Percentiles rank a stretch among this genome's conserved stretches.
Conservation (phyloP, 2,329 filamentous ascomycete species). For the Aspergillus sp. region DNA sequence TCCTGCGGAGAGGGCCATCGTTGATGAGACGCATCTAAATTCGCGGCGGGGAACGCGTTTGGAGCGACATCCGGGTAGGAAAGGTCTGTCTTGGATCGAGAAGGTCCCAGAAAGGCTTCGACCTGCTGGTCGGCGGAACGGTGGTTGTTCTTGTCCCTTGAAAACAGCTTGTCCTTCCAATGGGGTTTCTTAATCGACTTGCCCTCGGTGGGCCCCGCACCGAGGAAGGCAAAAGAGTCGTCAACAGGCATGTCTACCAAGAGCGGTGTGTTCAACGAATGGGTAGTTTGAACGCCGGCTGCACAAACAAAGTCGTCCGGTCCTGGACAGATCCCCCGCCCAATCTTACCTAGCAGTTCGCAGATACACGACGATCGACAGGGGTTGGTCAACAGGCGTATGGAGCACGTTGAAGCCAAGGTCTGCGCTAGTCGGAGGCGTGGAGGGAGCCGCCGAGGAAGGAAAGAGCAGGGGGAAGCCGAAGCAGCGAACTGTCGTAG, state of each 20-base stretch:
- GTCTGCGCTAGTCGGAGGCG: background rate
- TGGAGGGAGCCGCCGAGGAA: background rate
- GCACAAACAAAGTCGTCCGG: conserved; percentile 9
- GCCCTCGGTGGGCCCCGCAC: conserved; percentile 16
- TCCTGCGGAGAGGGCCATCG: conserved; percentile 25
- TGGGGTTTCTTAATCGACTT: conserved; percentile 25
- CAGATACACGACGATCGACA: conserved; percentile 13
- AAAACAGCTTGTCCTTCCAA: conserved; percentile 45
- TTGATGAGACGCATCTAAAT: conserved; percentile 26
- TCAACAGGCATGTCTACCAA: conserved; percentile 26
- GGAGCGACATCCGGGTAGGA: conserved; percentile 17
- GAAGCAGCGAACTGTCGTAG: no score
- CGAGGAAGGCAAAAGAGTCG: conserved; percentile 28
- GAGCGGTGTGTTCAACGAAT: no score
- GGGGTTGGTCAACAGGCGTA: conserved; percentile 6
- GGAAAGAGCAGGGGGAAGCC: background rate
- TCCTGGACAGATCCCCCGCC: conserved; percentile 9
- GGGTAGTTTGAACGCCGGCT: no score
- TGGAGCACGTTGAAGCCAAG: background rate
- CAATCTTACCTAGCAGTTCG: conserved; percentile 2
- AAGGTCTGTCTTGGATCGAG: conserved; percentile 30
- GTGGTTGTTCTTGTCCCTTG: conserved; percentile 29
- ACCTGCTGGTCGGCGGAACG: conserved; percentile 38
- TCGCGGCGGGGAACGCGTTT: conserved; percentile 21
- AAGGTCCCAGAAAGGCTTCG: conserved; percentile 50